A percentile compares a stretch with the other conserved stretches of the same genome.
Conservation (phyloP, 225 moss, liverwort and hornwort species). For the Antitrichia curtipendula region DNA sequence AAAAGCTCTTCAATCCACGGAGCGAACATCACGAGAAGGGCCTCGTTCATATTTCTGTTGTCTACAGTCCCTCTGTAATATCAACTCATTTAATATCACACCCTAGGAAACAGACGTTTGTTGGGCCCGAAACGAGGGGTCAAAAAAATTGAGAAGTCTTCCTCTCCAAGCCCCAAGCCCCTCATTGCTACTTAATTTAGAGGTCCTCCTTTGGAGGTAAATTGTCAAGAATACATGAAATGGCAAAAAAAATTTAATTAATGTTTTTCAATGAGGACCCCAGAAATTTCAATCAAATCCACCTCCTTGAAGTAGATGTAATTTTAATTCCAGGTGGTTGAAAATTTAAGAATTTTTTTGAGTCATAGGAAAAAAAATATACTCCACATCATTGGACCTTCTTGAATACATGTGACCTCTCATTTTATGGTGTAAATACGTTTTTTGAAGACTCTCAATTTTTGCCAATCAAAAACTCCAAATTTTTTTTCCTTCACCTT, state of each 20-base stretch:
- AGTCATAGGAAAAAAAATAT: not conserved
- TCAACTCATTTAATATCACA: not conserved
- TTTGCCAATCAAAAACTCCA: not conserved
- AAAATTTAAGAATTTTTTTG: not conserved
- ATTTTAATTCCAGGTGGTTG: accelerated
- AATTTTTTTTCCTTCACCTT: not conserved
- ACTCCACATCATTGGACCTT: accelerated
- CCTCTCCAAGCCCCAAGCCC: not conserved
- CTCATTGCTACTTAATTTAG: not conserved
- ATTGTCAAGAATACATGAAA: not conserved
- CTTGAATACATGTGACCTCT: not conserved
- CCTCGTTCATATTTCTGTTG: not conserved
- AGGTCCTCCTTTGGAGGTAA: not conserved
- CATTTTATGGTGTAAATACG: accelerated
- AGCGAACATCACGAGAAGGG: not conserved
- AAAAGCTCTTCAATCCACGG: not conserved
- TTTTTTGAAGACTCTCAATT: not conserved
- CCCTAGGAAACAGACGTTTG: not conserved
- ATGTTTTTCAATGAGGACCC: accelerated
- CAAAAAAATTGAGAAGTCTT: not conserved
- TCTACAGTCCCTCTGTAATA: not conserved
- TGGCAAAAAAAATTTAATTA: not conserved
- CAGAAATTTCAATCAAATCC: not conserved
- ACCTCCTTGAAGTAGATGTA: accelerated
- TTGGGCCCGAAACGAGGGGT: not conserved